phyloP scores from a whole-genome alignment of 257 asterid genomes.

The Datura wrightii region DNA sequence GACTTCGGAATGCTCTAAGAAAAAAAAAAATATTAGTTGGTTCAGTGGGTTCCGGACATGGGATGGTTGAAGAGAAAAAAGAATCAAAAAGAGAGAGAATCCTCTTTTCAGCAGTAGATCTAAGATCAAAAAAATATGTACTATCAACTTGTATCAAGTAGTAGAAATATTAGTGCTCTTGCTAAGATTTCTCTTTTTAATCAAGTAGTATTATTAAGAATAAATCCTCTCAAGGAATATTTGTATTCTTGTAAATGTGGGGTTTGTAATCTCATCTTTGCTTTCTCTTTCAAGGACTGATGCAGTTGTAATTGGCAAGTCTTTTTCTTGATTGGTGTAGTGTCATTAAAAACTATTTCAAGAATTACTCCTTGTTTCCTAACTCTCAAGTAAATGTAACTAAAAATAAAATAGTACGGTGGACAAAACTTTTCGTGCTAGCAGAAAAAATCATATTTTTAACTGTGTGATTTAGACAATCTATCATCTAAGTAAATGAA shows the following conservation, averaged over 20 bases:
- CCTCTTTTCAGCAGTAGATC: neutral
- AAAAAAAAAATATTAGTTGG: too few species aligned
- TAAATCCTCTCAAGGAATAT: constrained; percentile 38
- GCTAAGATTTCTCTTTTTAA: neutral
- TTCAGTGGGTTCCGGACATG: neutral
- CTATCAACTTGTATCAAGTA: neutral
- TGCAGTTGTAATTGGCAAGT: constrained; percentile 33
- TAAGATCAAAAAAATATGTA: neutral
- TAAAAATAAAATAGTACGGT: too few species aligned
- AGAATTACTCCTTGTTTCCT: neutral
- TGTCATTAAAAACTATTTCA: neutral
- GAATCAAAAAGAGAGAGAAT: neutral
- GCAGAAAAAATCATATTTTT: too few species aligned
- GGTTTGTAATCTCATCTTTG: constrained; percentile 26
- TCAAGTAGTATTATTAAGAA: neutral
- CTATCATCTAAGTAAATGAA: too few species aligned
- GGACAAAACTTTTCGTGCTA: too few species aligned
- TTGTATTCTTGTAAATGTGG: constrained; percentile 33
- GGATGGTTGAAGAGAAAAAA: neutral
- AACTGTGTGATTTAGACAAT: too few species aligned
- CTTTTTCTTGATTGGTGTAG: constrained; percentile 29
- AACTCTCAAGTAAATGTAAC: neutral
- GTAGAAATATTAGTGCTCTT: neutral
- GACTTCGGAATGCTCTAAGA: neutral
- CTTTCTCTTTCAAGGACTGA: constrained; percentile 35